Percentiles rank a stretch among this genome's conserved stretches.
Evolutionary conservation across 1,284 basidiomycete species (phyloP).

Genomic region (Polyporus tsugae): DNA sequence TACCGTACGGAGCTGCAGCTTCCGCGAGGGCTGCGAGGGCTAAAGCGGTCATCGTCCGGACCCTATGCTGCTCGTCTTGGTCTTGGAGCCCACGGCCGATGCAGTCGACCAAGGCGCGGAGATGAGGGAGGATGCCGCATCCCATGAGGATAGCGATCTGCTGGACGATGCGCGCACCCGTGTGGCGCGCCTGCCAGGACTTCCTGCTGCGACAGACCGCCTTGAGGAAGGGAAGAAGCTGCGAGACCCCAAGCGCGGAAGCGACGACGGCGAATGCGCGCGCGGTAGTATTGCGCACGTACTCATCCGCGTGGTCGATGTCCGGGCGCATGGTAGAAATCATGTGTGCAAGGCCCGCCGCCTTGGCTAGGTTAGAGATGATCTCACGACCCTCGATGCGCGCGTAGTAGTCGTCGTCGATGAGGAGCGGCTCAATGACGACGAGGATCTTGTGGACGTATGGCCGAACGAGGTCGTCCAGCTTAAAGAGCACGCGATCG

Average conservation of each 20-base stretch:
- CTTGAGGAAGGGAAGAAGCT: constrained; percentile 96
- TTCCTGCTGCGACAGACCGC: constrained; percentile 99
- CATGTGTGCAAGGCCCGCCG: constrained; percentile 99
- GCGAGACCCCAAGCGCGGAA: constrained; percentile 97
- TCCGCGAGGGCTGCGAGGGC: constrained; percentile 96
- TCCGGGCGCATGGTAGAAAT: constrained; percentile 99
- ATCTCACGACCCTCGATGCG: constrained; percentile 99
- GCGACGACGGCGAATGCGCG: constrained; percentile 99
- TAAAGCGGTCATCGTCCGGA: constrained; percentile 98
- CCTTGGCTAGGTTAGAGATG: constrained; percentile 98
- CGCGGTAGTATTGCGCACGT: constrained; percentile 98
- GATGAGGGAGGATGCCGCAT: constrained; percentile 96
- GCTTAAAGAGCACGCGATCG: constrained; percentile 97
- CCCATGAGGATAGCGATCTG: constrained; percentile 99
- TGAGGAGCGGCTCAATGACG: constrained; percentile 98
- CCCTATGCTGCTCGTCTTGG: constrained; percentile 98
- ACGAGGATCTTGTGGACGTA: constrained; percentile 99
- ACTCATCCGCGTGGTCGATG: constrained; percentile 99
- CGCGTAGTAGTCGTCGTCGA: constrained; percentile 99
- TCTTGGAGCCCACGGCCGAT: constrained; percentile 97
- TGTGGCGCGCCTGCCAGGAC: constrained; percentile 99
- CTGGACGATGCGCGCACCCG: constrained; percentile 98
- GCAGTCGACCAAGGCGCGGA: constrained; percentile 96
- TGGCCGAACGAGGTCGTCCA: constrained; percentile 97
- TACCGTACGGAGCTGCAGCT: constrained; percentile 98